Base-by-base conservation (phyloP, 2,329 filamentous ascomycete genomes). In the Anthostomella pinea region DNA sequence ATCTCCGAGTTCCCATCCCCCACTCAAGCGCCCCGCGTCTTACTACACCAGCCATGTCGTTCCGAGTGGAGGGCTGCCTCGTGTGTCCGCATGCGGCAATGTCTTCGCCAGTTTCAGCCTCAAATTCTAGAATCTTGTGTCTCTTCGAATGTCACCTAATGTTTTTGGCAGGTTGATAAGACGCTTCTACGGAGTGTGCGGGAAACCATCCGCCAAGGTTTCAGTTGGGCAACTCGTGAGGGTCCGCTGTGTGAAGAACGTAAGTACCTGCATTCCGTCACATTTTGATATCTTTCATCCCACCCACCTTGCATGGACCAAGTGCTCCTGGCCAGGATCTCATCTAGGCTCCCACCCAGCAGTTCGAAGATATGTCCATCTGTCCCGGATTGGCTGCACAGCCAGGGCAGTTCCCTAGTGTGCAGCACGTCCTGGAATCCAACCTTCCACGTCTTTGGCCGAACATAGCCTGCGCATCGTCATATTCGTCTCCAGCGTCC, bases 181-280 rank as follows among this genome's bases (percentile, higher is more conserved):
- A 94, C 91, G 64, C 74, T 90, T 14, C 77, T 98, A 20, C 82
- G 83, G 53, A 85, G 82, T 22, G 91, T 96, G 28, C 83, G 89
- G 52, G 93, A 98, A 60, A 91, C 87, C 6, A 88, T 98, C 53
- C 83, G 87, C 30, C 93, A 98, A 66, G 93, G 93, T 20, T 98
- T 98, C 65, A 89, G 85, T 61, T 98, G 93, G 93, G 93, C 88
- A 32, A 87, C 90, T 20, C 77, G 93, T 46, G 93, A 98, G 77
- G 93, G 93, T 1, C 93, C 93, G 13, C 73, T 98, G 17, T 97
- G 93, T 63, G 93, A 98, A 83, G 93, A 98, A 70, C 93, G 85
- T 88, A 70, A 77, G 85, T 81, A 46, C 36, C 39, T 42, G 43
- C 41, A 39, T 48, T 46, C 35, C 39, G 46, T 45, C 47, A 36